Conservation (phyloP, 768 basidiomycete species). For the Scleroderma citrinum region DNA sequence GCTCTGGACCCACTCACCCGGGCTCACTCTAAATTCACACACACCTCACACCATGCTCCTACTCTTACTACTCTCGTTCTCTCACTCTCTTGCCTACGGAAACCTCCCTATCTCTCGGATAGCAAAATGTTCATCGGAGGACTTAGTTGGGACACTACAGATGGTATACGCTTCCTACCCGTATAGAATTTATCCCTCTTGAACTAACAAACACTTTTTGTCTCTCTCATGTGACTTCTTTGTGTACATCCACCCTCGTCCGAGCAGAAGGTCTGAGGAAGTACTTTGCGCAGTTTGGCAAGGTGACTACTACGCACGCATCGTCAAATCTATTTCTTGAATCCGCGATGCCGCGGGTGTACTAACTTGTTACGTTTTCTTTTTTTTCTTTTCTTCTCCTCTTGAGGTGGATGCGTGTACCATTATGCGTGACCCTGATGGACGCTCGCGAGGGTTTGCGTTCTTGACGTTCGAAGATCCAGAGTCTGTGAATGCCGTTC, state of each 20-base stretch:
- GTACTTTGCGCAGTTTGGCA: slow-evolving; percentile 78
- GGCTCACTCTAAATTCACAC: slow-evolving; percentile 18
- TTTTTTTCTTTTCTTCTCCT: too few species aligned
- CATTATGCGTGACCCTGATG: slow-evolving; percentile 76
- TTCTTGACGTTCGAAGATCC: slow-evolving; percentile 78
- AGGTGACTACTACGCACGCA: slow-evolving; percentile 35
- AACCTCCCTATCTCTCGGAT: slow-evolving; percentile 25
- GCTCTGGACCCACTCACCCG: slow-evolving; percentile 26
- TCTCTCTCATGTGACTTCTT: slow-evolving; percentile 5
- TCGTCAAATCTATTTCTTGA: neutral
- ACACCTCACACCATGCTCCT: slow-evolving; percentile 10
- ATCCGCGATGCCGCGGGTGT: neutral
- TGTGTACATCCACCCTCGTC: too few species aligned
- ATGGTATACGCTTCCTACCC: slow-evolving; percentile 53
- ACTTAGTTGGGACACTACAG: slow-evolving; percentile 88
- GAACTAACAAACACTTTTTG: slow-evolving; percentile 22
- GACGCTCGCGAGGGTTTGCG: slow-evolving; percentile 78
- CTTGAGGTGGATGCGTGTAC: slow-evolving; percentile 70
- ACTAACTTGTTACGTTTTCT: slow-evolving; percentile 10
- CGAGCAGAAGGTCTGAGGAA: slow-evolving; percentile 53
- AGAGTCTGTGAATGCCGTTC: slow-evolving; percentile 55
- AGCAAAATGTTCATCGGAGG: slow-evolving; percentile 93
- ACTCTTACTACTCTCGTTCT: slow-evolving; percentile 13
- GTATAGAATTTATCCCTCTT: slow-evolving; percentile 17
- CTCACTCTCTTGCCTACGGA: slow-evolving; percentile 16